Base-by-base conservation (phyloP, 2,329 filamentous ascomycete genomes). In the Trichoderma endophyticum region DNA sequence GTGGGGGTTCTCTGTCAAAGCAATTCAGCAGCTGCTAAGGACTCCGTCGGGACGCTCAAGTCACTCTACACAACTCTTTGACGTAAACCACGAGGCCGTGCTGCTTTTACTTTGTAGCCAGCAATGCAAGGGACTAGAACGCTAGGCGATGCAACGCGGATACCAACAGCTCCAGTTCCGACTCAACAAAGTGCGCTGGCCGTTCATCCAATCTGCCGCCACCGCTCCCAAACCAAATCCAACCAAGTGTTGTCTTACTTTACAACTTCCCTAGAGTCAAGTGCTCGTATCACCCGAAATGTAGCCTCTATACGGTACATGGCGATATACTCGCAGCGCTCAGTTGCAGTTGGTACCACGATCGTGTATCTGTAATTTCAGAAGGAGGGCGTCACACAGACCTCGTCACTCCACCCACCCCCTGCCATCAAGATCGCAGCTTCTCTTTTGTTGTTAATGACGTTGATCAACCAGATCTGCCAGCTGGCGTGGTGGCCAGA, bases 401-500 rank as follows among this genome's bases (percentile, higher is more conserved):
- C 65, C 28, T 59, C 54, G 54, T 60, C 34, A 60, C 65, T 59
- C 34, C 65, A 43, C 26, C 26, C 56, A 59, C 65, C 56, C 65
- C 65, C 34, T 60, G 28, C 36, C 32, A 48, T n/a, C 14, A 8
- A 69, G 36, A 69, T 61, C 56, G 65, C 36, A 60, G 56, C 54
- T 69, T 48, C 56, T 60, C 28, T 32, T 48, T 59, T 26, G 14
- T 30, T 30, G 39, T 48, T 15, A 34, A 69, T 60, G 65, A 69
- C 65, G 65, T 69, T 69, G 14, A 28, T 60, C 65, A 43, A 15
- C 54, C 65, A 59, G 36, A 69, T 60, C 65, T 60, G 65, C 65
- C 65, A 69, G 65, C 36, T 69, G 65, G 65, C 56, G 65, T 59
- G 65, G 26, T 43, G 54, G 24, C 65, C 28, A 43, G 65, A 69